These are phyloP conservation scores for Nakazawaea anatomiae DNA, from an alignment of 805 yeast species.

Conservation along the genomic window DNA sequence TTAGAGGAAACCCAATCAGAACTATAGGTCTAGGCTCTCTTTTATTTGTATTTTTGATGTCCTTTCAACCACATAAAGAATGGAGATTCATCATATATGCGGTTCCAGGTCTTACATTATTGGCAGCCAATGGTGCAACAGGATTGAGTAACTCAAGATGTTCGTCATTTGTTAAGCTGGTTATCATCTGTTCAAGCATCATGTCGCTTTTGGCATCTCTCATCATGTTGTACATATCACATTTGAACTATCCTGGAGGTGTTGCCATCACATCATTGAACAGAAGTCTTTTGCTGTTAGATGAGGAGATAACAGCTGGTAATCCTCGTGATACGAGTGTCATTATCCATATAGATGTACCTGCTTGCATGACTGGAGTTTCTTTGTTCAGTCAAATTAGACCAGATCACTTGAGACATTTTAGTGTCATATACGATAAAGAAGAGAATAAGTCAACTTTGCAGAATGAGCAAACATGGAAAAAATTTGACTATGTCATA, in stretches of 20 bases:
- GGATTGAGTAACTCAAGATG: slow-evolving; percentile 14
- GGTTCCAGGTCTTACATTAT: slow-evolving; percentile 59
- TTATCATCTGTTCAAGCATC: slow-evolving; percentile 16
- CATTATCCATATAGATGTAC: slow-evolving; percentile 68
- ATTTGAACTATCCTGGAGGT: slow-evolving; percentile 88
- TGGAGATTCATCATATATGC: slow-evolving; percentile 85
- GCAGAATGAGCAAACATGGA: slow-evolving; percentile 30
- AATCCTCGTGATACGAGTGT: slow-evolving; percentile 10
- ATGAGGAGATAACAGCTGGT: not conserved
- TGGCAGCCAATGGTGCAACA: slow-evolving; percentile 59
- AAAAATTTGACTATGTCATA: slow-evolving; percentile 44
- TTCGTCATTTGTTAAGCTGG: not conserved
- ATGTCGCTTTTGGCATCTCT: slow-evolving; percentile 35
- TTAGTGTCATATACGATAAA: slow-evolving; percentile 59
- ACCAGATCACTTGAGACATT: slow-evolving; percentile 15
- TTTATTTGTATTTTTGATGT: slow-evolving; percentile 55
- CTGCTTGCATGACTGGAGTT: slow-evolving; percentile 85
- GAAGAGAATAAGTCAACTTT: slow-evolving; percentile 50
- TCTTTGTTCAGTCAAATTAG: slow-evolving; percentile 67
- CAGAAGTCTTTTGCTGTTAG: slow-evolving; percentile 23
- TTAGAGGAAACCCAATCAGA: slow-evolving; percentile 28
- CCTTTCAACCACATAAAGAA: slow-evolving; percentile 88
- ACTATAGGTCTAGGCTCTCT: slow-evolving; percentile 46
- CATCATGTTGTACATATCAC: slow-evolving; percentile 55
- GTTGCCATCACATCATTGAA: slow-evolving; percentile 56